phyloP scores from a whole-genome alignment of 2,329 filamentous ascomycete genomes.

The Cyphellophora attinorum region DNA sequence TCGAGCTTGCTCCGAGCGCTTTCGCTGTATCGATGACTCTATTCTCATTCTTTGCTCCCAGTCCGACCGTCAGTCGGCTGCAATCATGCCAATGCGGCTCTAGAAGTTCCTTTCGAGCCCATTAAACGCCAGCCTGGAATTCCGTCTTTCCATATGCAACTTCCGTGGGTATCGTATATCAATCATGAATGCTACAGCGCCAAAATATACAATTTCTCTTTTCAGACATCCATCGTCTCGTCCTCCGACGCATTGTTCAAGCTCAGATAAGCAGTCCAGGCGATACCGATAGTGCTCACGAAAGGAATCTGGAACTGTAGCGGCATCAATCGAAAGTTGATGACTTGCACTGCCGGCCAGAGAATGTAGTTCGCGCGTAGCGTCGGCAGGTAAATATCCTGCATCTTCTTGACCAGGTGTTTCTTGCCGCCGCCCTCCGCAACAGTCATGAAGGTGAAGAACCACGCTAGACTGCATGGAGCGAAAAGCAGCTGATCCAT shows the following conservation, averaged over 20 bases:
- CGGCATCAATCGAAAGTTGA: constrained; percentile 94
- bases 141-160: no score
- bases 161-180: no score
- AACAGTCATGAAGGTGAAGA: constrained; percentile 95
- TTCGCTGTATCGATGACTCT: no score
- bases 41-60: no score
- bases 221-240: constrained; percentile 23
- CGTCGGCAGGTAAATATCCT: constrained; percentile 87
- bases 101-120: no score
- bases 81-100: no score
- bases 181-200: no score
- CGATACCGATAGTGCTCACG: constrained; percentile 89
- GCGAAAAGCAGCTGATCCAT: constrained; percentile 92
- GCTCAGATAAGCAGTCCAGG: constrained; percentile 94
- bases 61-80: no score
- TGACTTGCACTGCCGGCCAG: constrained; percentile 90
- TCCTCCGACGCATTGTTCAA: constrained; percentile 82
- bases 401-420: constrained; percentile 73
- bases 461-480: constrained; percentile 73
- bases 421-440: constrained; percentile 82
- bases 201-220: no score
- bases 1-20: no score
- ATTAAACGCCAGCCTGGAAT: no score
- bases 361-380: constrained; percentile 92
- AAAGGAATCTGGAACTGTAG: constrained; percentile 96